These are phyloP conservation scores for Melastoma candidum DNA, from an alignment of 441 rosid species.

Conservation along the genomic window DNA sequence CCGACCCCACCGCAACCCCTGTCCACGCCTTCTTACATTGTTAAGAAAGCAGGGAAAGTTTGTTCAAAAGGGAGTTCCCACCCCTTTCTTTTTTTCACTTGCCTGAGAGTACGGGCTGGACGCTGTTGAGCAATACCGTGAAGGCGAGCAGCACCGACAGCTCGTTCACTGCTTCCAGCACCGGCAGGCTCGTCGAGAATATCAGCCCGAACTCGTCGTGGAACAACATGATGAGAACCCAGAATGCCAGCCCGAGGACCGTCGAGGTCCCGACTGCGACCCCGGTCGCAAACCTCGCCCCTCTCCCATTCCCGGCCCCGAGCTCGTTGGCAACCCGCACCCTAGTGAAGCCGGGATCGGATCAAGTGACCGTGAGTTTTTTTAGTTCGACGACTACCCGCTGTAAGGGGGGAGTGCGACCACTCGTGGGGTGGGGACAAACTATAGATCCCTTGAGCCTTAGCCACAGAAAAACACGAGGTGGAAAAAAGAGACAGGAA, in stretches of 20 bases:
- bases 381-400: too few relatives aligned
- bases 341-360: constrained; percentile 15
- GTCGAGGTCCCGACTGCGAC: constrained; percentile 60
- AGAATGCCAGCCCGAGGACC: constrained; percentile 51
- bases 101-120: constrained; percentile 87
- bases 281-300: constrained; percentile 65
- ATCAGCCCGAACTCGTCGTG: constrained; percentile 44
- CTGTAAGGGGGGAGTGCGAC: too few relatives aligned
- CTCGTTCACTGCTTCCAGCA: constrained; percentile 51
- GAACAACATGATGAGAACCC: constrained; percentile 39
- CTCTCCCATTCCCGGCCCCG: constrained; percentile 82
- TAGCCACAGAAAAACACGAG: too few relatives aligned
- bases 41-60: not conserved
- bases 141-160: constrained; percentile 59
- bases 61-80: too few relatives aligned
- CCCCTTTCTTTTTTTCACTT: not conserved
- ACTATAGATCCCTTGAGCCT: too few relatives aligned
- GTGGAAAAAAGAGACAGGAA: too few relatives aligned
- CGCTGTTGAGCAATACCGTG: constrained; percentile 69
- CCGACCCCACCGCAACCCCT: constrained; percentile 93
- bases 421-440: too few relatives aligned
- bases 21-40: not conserved
- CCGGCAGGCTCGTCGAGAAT: constrained; percentile 50
- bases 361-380: too few relatives aligned
- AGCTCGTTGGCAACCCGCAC: constrained; percentile 81